Evolutionary conservation across 768 basidiomycete species (phyloP).

Genomic region (Polyporus arcularius): DNA sequence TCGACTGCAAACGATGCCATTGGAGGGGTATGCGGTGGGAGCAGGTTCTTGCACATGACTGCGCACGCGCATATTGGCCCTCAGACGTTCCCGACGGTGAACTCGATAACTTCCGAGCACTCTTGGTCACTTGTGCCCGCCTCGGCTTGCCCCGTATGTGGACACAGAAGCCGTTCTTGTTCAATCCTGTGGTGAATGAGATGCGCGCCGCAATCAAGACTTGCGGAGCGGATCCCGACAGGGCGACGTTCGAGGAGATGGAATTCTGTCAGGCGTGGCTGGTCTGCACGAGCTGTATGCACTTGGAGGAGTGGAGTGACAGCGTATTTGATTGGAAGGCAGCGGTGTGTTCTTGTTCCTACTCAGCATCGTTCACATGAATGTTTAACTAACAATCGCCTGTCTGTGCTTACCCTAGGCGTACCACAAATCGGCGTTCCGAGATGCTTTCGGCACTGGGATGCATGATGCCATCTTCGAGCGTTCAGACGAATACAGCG

Average conservation of each 20-base stretch:
- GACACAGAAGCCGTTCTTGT: not conserved
- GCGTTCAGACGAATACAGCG: not conserved
- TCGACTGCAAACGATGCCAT: not conserved
- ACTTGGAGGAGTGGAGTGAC: not conserved
- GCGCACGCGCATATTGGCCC: not conserved
- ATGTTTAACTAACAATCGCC: not conserved
- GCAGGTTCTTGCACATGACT: conserved; percentile 2
- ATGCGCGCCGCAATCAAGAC: not conserved
- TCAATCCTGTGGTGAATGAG: not conserved
- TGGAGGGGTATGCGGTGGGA: not conserved
- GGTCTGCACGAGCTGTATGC: not conserved
- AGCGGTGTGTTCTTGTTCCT: not conserved
- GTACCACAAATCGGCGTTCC: too few species aligned
- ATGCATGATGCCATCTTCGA: too few species aligned
- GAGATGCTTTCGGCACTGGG: too few species aligned
- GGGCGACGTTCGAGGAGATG: conserved; percentile 5
- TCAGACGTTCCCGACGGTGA: not conserved
- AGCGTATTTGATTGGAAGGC: not conserved
- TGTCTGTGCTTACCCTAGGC: too few species aligned
- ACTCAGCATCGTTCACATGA: too few species aligned
- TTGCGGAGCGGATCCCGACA: conserved; percentile 6
- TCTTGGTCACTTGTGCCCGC: not conserved
- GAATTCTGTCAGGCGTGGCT: not conserved
- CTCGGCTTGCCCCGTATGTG: not conserved
- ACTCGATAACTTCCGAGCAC: not conserved